These are phyloP conservation scores for Kodamaea plutei DNA, from an alignment of 1,139 yeast species.

Conservation along the genomic window DNA sequence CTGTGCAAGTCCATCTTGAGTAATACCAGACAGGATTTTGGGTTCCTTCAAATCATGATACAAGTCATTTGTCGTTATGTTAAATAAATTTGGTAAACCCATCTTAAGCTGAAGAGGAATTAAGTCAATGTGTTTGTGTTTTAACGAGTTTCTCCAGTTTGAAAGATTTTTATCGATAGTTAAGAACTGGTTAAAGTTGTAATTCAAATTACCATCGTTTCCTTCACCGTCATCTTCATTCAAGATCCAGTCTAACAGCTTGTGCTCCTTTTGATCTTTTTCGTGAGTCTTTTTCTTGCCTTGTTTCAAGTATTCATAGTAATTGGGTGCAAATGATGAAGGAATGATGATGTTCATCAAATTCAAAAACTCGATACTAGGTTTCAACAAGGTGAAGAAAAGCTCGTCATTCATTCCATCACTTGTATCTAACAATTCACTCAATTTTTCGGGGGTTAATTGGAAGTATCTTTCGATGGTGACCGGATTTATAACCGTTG, in stretches of 20 bases:
- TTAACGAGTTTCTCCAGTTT: slow-evolving; percentile 41
- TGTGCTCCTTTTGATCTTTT: slow-evolving; percentile 22
- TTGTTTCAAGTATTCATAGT: slow-evolving; percentile 42
- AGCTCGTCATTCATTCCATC: slow-evolving; percentile 29
- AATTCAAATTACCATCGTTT: slow-evolving; percentile 47
- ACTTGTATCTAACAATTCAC: slow-evolving; percentile 27
- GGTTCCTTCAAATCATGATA: slow-evolving; percentile 30
- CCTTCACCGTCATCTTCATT: slow-evolving; percentile 51
- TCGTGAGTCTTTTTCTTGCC: slow-evolving; percentile 20
- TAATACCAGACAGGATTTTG: slow-evolving; percentile 16
- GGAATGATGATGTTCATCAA: slow-evolving; percentile 46
- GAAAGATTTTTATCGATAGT: slow-evolving; percentile 42
- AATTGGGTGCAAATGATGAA: slow-evolving; percentile 47
- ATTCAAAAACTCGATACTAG: slow-evolving; percentile 45
- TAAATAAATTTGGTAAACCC: slow-evolving; percentile 32
- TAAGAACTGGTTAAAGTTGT: slow-evolving; percentile 43
- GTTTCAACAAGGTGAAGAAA: slow-evolving; percentile 37
- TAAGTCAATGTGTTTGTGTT: slow-evolving; percentile 26
- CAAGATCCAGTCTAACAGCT: slow-evolving; percentile 43
- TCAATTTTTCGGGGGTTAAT: slow-evolving; percentile 45
- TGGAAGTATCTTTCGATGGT: slow-evolving; percentile 47
- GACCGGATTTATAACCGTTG: slow-evolving; percentile 48
- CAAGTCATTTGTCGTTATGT: slow-evolving; percentile 23
- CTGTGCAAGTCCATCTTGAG: slow-evolving; percentile 30
- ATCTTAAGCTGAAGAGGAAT: slow-evolving; percentile 29